Conservation (phyloP, 805 yeast species). For the Sungouiozyma intestinalis region DNA sequence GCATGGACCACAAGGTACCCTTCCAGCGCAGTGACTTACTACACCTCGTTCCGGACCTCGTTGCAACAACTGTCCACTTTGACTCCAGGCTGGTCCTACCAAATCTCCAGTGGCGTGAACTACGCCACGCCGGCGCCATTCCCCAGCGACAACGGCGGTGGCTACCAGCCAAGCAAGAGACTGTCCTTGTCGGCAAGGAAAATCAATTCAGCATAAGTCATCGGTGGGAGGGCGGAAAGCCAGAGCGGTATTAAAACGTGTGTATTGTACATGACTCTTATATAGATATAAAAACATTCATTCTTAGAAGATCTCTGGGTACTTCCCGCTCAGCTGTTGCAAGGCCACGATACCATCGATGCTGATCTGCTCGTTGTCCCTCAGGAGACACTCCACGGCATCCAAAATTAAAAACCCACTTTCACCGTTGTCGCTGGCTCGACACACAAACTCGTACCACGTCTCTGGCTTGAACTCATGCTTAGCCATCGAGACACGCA, state of each 20-base stretch:
- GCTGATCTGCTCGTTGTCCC: constrained; percentile 23
- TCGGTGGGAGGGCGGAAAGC: too few relatives aligned
- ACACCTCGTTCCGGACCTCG: constrained; percentile 32
- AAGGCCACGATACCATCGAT: constrained; percentile 26
- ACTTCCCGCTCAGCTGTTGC: constrained; percentile 20
- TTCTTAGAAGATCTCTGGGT: constrained; percentile 23
- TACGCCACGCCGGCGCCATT: constrained; percentile 61
- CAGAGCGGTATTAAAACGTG: too few relatives aligned
- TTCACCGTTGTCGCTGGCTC: constrained; percentile 27
- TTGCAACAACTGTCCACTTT: constrained; percentile 45
- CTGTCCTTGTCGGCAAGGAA: constrained; percentile 28
- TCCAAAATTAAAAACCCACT: constrained; percentile 26
- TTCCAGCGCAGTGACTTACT: constrained; percentile 58
- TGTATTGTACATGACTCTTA: too few relatives aligned
- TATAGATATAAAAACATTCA: neutral
- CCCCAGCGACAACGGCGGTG: constrained; percentile 49
- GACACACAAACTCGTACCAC: constrained; percentile 30
- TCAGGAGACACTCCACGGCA: constrained; percentile 21
- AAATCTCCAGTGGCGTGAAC: constrained; percentile 52
- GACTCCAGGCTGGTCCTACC: constrained; percentile 80
- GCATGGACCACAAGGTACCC: constrained; percentile 59
- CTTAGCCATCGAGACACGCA: constrained; percentile 17
- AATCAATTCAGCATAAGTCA: constrained; percentile 9
- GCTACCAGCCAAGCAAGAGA: constrained; percentile 53
- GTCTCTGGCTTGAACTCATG: constrained; percentile 18